These are phyloP conservation scores for Tulasnella sp. DNA, from an alignment of 768 basidiomycete species.

Conservation along the genomic window DNA sequence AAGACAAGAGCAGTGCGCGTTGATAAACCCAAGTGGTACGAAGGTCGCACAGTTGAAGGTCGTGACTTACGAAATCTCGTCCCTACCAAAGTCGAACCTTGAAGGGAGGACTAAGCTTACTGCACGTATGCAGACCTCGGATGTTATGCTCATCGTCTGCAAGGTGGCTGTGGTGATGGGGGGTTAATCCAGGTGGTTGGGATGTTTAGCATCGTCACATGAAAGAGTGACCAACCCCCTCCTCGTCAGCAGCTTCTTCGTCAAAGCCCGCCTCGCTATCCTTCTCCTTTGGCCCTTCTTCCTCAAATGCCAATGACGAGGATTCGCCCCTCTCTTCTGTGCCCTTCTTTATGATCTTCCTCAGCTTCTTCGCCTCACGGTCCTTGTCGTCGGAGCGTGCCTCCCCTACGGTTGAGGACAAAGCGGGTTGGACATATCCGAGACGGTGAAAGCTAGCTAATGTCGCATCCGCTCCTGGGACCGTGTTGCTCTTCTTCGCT, in stretches of 20 bases:
- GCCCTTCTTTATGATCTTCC: not conserved
- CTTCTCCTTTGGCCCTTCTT: no score
- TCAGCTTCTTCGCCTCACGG: not conserved
- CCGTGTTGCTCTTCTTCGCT: not conserved
- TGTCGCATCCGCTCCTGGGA: not conserved
- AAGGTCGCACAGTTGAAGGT: not conserved
- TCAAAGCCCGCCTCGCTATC: not conserved
- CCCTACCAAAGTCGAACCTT: slow-evolving; percentile 13
- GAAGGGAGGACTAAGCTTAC: slow-evolving; percentile 6
- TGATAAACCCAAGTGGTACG: not conserved
- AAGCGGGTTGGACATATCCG: slow-evolving; percentile 8
- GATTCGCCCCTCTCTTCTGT: not conserved
- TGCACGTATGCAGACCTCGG: not conserved
- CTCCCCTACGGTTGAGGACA: not conserved
- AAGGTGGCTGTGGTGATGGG: not conserved
- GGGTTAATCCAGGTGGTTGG: no score
- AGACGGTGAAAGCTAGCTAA: not conserved
- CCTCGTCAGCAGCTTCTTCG: not conserved
- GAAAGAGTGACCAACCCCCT: not conserved
- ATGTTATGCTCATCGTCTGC: not conserved
- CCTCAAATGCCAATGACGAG: not conserved
- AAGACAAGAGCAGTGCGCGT: no score
- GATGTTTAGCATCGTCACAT: not conserved
- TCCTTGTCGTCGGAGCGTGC: not conserved
- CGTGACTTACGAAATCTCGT: slow-evolving; percentile 10